Evolutionary conservation across 2,329 filamentous ascomycete genomes (phyloP).

Genomic region (Aspergillus fijiensis): DNA sequence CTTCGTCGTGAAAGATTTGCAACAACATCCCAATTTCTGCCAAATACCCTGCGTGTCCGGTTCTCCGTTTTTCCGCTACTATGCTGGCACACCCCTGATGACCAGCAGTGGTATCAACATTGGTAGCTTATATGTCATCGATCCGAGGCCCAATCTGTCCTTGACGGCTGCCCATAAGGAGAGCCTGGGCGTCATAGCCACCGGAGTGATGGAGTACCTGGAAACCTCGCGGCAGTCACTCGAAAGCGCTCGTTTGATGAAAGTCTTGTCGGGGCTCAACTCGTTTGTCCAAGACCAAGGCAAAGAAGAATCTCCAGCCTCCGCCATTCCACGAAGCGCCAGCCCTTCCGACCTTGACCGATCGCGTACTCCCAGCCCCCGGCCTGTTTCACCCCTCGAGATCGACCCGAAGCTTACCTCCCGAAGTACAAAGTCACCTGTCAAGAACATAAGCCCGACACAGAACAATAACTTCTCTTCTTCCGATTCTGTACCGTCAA

Average conservation of each 20-base stretch:
- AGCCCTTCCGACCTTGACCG: not conserved
- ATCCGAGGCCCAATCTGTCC: slow-evolving; percentile 18
- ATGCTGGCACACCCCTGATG: slow-evolving; percentile 31
- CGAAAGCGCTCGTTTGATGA: slow-evolving; percentile 12
- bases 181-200: slow-evolving; percentile 25
- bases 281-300: slow-evolving; percentile 15
- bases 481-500: not conserved
- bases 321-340: slow-evolving; percentile 2
- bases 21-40: slow-evolving; percentile 32
- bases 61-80: slow-evolving; percentile 29
- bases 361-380: not conserved
- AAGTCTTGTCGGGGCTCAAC: slow-evolving; percentile 15
- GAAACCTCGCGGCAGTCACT: slow-evolving; percentile 22
- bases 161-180: slow-evolving; percentile 16
- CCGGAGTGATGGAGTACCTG: slow-evolving; percentile 30
- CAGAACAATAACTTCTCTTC: not conserved
- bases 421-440: not conserved
- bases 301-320: not conserved
- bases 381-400: not conserved
- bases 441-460: not conserved
- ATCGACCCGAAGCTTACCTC: not conserved
- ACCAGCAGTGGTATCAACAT: slow-evolving; percentile 34
- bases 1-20: slow-evolving; percentile 34
- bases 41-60: slow-evolving; percentile 29
- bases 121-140: slow-evolving; percentile 32